phyloP scores from a whole-genome alignment of 176 grass and related monocot genomes.

The Saccharum officinarum region DNA sequence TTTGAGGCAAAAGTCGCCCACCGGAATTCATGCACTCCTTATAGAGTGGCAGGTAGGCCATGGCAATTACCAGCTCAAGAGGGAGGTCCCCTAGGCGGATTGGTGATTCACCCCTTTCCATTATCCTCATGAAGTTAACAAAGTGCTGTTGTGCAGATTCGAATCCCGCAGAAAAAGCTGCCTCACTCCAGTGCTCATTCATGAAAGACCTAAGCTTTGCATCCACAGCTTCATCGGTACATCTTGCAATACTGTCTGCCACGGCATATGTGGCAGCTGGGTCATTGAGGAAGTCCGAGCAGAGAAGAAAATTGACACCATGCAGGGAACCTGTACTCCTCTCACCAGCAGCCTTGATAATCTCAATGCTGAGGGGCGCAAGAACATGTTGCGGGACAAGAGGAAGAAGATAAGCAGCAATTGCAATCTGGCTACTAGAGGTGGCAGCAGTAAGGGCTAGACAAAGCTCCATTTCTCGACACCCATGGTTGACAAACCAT shows the following conservation, averaged over 20 bases:
- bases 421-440: conserved; percentile 63
- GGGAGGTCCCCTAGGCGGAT: conserved; percentile 69
- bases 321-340: conserved; percentile 71
- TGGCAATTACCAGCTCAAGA: conserved; percentile 63
- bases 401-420: conserved; percentile 78
- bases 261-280: conserved; percentile 82
- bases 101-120: conserved; percentile 61
- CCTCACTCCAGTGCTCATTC: conserved; percentile 81
- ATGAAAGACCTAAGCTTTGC: conserved; percentile 70
- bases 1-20: conserved; percentile 75
- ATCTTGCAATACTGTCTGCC: conserved; percentile 76
- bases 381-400: conserved; percentile 82
- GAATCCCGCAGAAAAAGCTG: conserved; percentile 60
- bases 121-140: conserved; percentile 75
- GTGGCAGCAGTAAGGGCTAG: conserved; percentile 86
- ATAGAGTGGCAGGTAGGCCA: conserved; percentile 87
- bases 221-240: conserved; percentile 60
- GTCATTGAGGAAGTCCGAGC: conserved; percentile 68
- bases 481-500: conserved; percentile 85
- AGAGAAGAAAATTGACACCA: conserved; percentile 88
- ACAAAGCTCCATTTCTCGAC: conserved; percentile 95
- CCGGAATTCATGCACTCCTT: conserved; percentile 66
- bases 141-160: conserved; percentile 62
- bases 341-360: conserved; percentile 96
- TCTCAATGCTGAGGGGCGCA: conserved; percentile 75